Base-by-base conservation (phyloP, 352 stramenopile genomes). In the Aphanomyces stellatus region DNA sequence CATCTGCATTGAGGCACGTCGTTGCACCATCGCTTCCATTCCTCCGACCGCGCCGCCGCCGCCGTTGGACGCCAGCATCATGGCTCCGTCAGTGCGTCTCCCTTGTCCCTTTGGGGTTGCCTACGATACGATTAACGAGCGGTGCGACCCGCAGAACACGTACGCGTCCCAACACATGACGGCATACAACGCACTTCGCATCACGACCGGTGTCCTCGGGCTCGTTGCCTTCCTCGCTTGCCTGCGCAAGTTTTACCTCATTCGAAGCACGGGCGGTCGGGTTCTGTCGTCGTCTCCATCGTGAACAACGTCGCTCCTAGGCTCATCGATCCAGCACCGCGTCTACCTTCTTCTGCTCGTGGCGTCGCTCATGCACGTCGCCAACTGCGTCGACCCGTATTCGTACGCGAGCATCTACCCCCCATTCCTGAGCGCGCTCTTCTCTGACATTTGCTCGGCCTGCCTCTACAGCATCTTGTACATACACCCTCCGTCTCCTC, bases 381-480 rank as follows among this genome's bases (percentile, higher is more conserved):
- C 27, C 22, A 27, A 31, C 1, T 19, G 28, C 5, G 28, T 63
- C 24, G 55, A 63, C 27, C 55, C 55, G 17, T 48, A 19, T 13
- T 24, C n/a, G n/a, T 63, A 63, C 41, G 35, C 27, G 28, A 19
- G 33, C 41, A 63, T 63, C 41, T 27, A 42, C 24, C 35, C 55
- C 6, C 35, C 31, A 4, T 27, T 63, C 17, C 28, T n/a, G 7
- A 19, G 10, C 19, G 35, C 22, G 6, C 10, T 48, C 7, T 25
- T 63, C 41, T 48, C 41, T 13, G 55, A 63, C 27, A 48, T 30
- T 5, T 63, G 55, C 41, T 42, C 55, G 1, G 55, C 55, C 2
- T 63, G 55, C 41, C 31, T 63, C 41, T 63, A 63, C 55, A 63
- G 30, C 27, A 27, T 63, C 3, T 27, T 63, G 55, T 63, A 63